Conservation (phyloP, 352 stramenopile genomes). For the Pythium rhizo-oryzae region DNA sequence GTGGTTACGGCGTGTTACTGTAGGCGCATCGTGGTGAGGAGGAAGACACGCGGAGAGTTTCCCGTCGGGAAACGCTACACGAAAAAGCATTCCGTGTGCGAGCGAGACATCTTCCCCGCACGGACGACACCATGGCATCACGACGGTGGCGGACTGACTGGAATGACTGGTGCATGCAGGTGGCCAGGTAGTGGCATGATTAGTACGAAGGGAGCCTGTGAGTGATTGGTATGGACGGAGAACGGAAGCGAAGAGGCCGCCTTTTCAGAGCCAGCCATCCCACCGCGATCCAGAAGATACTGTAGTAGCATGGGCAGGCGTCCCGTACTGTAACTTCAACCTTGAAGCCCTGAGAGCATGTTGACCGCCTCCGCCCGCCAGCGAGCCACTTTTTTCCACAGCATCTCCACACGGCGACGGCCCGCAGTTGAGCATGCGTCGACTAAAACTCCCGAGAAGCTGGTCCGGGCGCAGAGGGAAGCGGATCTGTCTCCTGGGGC, state of each 20-base stretch:
- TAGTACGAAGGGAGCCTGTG: neutral
- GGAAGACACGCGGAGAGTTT: neutral
- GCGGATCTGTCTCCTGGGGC: no score
- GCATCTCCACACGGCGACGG: no score
- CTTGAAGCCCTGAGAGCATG: neutral
- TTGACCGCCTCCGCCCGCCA: neutral
- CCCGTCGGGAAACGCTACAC: neutral
- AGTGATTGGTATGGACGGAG: neutral
- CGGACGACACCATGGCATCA: no score
- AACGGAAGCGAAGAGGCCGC: neutral
- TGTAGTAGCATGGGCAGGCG: neutral
- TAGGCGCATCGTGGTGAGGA: neutral
- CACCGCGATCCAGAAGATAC: neutral
- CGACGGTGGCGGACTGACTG: no score
- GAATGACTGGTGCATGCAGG: no score
- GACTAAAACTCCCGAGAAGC: no score
- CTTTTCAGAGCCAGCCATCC: neutral
- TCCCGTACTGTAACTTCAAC: constrained; percentile 2
- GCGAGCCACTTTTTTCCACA: no score
- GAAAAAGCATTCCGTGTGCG: neutral
- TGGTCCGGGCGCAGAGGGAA: no score
- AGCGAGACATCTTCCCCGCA: no score
- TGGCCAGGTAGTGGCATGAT: neutral
- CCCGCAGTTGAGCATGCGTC: no score
- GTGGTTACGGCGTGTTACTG: no score